These are phyloP conservation scores for Calocybe cyanea DNA, from an alignment of 768 basidiomycete species.

Conservation along the genomic window DNA sequence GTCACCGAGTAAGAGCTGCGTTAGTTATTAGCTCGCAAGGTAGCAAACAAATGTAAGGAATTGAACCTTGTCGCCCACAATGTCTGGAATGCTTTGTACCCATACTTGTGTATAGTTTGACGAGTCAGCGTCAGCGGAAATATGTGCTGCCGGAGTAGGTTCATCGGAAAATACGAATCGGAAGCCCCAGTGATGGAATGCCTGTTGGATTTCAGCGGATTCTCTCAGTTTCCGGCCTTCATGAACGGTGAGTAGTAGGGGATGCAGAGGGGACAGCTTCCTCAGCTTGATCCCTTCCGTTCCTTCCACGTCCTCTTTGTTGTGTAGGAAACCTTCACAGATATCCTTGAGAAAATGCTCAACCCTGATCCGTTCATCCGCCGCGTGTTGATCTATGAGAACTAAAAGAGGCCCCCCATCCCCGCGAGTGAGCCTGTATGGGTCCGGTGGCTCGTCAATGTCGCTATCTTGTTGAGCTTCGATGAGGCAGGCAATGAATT, in stretches of 20 bases:
- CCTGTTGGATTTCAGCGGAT: constrained; percentile 36
- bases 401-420: constrained; percentile 42
- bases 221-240: constrained; percentile 53
- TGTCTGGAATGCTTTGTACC: constrained; percentile 60
- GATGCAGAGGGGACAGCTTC: constrained; percentile 49
- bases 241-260: constrained; percentile 61
- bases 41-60: constrained; percentile 20
- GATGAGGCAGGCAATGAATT: constrained; percentile 77
- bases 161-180: constrained; percentile 36
- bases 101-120: constrained; percentile 59
- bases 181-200: constrained; percentile 71
- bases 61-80: constrained; percentile 73
- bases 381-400: constrained; percentile 95
- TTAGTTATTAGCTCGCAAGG: neutral
- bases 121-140: constrained; percentile 22
- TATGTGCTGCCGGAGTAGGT: constrained; percentile 13
- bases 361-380: constrained; percentile 93
- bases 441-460: constrained; percentile 26
- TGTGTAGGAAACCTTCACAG: constrained; percentile 64
- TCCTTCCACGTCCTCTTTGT: constrained; percentile 24
- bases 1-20: constrained; percentile 58
- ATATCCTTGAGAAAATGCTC: constrained; percentile 74
- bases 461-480: too few species aligned
- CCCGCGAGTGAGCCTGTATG: constrained; percentile 9
- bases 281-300: constrained; percentile 32